phyloP scores from a whole-genome alignment of 345 rosid genomes.

The Salix purpurea region DNA sequence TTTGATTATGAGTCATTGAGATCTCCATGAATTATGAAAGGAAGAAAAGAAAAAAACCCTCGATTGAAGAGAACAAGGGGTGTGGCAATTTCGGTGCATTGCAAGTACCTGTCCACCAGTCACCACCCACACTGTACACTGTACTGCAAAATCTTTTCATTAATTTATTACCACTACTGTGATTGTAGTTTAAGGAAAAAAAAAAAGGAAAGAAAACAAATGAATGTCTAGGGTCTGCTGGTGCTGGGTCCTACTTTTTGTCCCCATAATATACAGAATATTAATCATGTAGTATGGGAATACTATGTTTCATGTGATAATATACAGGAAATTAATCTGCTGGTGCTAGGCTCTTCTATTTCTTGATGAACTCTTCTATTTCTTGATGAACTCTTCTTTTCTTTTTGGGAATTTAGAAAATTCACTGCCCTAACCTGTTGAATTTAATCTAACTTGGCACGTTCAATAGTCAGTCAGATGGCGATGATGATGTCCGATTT shows the following conservation, averaged over 20 bases:
- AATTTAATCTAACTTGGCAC: too few species aligned
- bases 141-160: neutral
- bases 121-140: neutral
- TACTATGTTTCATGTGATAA: neutral
- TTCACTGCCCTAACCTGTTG: too few species aligned
- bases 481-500: too few species aligned
- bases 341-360: too few species aligned
- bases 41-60: slow-evolving; percentile 19
- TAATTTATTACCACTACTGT: neutral
- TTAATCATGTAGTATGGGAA: neutral
- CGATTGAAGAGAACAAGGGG: slow-evolving; percentile 40
- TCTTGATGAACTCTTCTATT: neutral
- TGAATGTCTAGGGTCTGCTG: too few species aligned
- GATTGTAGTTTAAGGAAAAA: neutral
- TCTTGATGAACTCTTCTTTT: neutral
- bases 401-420: too few species aligned
- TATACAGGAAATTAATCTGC: too few species aligned
- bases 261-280: neutral
- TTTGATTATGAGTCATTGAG: slow-evolving; percentile 14
- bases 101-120: slow-evolving; percentile 25
- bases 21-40: slow-evolving; percentile 39
- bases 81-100: slow-evolving; percentile 46
- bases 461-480: too few species aligned
- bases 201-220: too few species aligned
- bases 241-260: too few species aligned